Percentiles rank a stretch among this genome's conserved stretches.
Evolutionary conservation across 1,139 yeast species (phyloP).

Genomic region (Diutina mesorugosa): DNA sequence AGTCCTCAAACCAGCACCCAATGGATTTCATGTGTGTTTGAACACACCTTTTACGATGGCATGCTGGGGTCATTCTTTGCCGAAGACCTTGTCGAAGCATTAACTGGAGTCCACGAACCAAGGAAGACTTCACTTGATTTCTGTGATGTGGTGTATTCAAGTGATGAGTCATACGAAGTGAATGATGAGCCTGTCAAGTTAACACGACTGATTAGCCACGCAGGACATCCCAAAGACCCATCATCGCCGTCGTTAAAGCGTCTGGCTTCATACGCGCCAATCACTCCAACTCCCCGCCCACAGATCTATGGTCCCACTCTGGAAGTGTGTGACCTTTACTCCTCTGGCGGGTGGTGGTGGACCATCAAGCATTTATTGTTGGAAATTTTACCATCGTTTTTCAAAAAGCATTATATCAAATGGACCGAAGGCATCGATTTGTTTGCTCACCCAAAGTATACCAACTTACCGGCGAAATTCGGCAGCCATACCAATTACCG

Average conservation of each 20-base stretch:
- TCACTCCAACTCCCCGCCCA: not conserved
- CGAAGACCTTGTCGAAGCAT: not conserved
- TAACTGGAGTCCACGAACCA: not conserved
- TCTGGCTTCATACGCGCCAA: not conserved
- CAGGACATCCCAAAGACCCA: not conserved
- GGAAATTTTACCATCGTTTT: not conserved
- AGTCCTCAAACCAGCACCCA: not conserved
- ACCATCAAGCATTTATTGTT: not conserved
- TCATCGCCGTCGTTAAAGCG: not conserved
- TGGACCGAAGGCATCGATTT: not conserved
- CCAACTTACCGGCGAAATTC: not conserved
- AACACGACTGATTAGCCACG: not conserved
- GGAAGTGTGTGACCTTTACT: not conserved
- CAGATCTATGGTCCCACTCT: not conserved
- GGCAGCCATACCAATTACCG: not conserved
- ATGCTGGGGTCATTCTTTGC: not conserved
- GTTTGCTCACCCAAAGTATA: not conserved
- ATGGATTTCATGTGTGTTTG: constrained; percentile 1
- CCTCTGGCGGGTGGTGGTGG: not conserved
- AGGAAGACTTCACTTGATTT: not conserved
- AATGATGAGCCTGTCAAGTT: not conserved
- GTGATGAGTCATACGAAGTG: not conserved
- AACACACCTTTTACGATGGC: not conserved
- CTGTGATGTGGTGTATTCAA: not conserved
- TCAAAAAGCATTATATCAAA: not conserved